phyloP scores from a whole-genome alignment of 192 early-diverging fungal species.

The Backusella westeae region DNA sequence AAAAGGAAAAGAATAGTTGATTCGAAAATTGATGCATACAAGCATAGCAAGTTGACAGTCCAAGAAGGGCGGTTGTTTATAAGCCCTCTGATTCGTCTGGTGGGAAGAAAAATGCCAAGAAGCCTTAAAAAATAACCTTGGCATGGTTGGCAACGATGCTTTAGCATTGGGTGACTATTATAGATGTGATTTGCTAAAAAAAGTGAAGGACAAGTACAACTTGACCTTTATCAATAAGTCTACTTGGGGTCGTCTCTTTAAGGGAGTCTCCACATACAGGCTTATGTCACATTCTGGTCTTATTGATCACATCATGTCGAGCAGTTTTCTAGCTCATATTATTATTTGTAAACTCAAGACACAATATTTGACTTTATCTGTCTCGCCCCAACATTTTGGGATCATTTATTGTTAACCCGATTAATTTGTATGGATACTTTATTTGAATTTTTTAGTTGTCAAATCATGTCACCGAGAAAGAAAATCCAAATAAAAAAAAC shows the following conservation, averaged over 20 bases:
- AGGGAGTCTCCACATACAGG: constrained; percentile 99
- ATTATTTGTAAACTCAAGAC: constrained; percentile 90
- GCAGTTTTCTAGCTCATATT: constrained; percentile 93
- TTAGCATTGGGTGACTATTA: neutral
- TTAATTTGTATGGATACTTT: neutral
- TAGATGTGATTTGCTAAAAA: constrained; percentile 99
- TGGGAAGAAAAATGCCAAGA: constrained; percentile 59
- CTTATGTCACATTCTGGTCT: constrained; percentile 96
- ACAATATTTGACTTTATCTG: constrained; percentile 87
- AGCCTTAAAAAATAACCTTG: neutral
- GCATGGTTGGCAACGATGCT: neutral
- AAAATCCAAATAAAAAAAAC: constrained; percentile 4
- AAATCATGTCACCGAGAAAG: constrained; percentile 51
- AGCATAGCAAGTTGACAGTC: constrained; percentile 28
- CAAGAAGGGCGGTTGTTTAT: constrained; percentile 55
- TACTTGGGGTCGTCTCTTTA: constrained; percentile 97
- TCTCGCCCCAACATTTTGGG: constrained; percentile 89
- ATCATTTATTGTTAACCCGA: constrained; percentile 61
- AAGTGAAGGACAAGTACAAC: constrained; percentile 99
- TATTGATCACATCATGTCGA: constrained; percentile 96
- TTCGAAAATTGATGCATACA: neutral
- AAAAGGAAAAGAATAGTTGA: neutral
- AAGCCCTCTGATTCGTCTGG: constrained; percentile 50
- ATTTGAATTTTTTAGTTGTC: neutral
- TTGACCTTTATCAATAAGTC: constrained; percentile 93